These are phyloP conservation scores for Mangifera indica DNA, from an alignment of 345 rosid genomes.

Conservation along the genomic window DNA sequence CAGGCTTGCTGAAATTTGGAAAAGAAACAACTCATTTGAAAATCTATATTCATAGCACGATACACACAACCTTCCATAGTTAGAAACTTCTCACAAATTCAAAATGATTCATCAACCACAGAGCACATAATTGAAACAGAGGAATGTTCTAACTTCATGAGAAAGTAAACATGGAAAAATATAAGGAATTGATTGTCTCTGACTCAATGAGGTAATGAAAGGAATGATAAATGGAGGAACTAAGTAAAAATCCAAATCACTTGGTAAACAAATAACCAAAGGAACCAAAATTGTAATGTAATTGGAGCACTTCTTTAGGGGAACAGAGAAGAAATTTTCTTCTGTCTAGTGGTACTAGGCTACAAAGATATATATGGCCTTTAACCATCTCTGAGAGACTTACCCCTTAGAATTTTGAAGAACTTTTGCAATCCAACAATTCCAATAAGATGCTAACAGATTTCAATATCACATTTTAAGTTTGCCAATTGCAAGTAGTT, in stretches of 20 bases:
- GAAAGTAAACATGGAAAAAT: not conserved
- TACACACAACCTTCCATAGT: not conserved
- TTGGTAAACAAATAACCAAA: not conserved
- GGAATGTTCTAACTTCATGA: not conserved
- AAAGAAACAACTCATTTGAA: conserved; percentile 9
- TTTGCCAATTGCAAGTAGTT: conserved; percentile 1
- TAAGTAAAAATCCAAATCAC: not conserved
- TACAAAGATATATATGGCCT: not conserved
- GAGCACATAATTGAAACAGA: not conserved
- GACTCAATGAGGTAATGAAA: not conserved
- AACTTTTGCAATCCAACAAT: not conserved
- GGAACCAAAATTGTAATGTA: not conserved
- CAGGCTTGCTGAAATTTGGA: conserved; percentile 71
- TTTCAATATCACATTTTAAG: not conserved
- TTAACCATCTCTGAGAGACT: not conserved
- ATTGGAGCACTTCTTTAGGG: not conserved
- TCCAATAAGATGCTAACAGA: not conserved
- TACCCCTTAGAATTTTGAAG: not conserved
- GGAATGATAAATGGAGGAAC: not conserved
- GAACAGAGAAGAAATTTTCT: too few relatives aligned
- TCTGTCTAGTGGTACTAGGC: not conserved
- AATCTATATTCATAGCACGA: not conserved
- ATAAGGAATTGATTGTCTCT: not conserved
- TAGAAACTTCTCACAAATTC: not conserved
- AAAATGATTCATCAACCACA: not conserved